These are phyloP conservation scores for Ustulina deusta DNA, from an alignment of 2,329 filamentous ascomycete genomes.

Conservation along the genomic window DNA sequence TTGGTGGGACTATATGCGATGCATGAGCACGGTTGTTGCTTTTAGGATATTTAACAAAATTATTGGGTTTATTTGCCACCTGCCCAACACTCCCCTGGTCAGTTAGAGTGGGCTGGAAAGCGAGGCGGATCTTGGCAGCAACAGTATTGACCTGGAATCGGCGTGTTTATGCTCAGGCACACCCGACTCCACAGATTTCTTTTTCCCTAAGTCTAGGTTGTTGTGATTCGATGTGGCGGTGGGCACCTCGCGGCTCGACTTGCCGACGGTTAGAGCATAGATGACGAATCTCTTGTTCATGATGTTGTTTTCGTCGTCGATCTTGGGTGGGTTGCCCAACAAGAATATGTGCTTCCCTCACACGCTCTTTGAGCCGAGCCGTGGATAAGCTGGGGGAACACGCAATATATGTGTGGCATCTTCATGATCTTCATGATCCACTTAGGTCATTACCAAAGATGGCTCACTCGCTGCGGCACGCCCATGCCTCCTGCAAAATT, in stretches of 20 bases:
- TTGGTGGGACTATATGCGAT: slow-evolving; percentile 37
- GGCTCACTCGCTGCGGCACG: slow-evolving; percentile 15
- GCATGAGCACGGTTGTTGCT: slow-evolving; percentile 46
- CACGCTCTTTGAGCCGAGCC: slow-evolving; percentile 24
- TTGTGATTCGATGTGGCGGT: slow-evolving; percentile 22
- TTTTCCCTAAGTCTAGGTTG: slow-evolving; percentile 16
- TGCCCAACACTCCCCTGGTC: slow-evolving; percentile 39
- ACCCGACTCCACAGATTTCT: slow-evolving; percentile 40
- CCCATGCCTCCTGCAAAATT: slow-evolving; percentile 30
- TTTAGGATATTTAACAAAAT: slow-evolving; percentile 49
- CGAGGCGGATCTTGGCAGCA: slow-evolving; percentile 48
- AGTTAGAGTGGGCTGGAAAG: slow-evolving; percentile 44
- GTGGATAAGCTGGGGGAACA: slow-evolving; percentile 34
- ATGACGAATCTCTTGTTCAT: slow-evolving; percentile 42
- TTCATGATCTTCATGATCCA: slow-evolving; percentile 30
- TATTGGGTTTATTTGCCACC: slow-evolving; percentile 38
- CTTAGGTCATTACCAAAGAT: slow-evolving; percentile 25
- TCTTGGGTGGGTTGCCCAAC: slow-evolving; percentile 38
- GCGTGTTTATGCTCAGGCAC: slow-evolving; percentile 40
- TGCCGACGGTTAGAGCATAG: slow-evolving; percentile 42
- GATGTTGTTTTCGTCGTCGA: slow-evolving; percentile 33
- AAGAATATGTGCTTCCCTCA: slow-evolving; percentile 37
- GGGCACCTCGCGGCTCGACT: slow-evolving; percentile 37
- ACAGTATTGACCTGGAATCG: slow-evolving; percentile 40
- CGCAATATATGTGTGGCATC: slow-evolving; percentile 32